phyloP scores from a whole-genome alignment of 345 rosid genomes.

The Salix viminalis region DNA sequence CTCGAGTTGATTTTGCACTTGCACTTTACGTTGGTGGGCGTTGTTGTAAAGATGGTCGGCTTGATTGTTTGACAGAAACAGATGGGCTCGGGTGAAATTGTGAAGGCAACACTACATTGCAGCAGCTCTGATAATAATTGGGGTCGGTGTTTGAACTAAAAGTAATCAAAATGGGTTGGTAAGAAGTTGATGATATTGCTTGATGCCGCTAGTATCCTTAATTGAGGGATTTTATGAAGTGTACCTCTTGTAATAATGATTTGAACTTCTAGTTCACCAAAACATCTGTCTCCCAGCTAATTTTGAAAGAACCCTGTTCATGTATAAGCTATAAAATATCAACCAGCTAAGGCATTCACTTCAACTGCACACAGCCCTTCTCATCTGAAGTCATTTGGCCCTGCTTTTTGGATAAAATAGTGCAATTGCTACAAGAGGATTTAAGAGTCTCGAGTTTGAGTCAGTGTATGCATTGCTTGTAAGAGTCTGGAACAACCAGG shows the following conservation, averaged over 20 bases:
- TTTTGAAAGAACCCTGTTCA: background rate
- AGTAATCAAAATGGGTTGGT: background rate
- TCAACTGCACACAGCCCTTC: background rate
- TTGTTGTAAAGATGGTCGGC: background rate
- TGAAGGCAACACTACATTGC: background rate
- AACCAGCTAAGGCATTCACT: background rate
- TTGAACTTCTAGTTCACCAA: background rate
- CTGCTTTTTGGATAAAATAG: slow-evolving; percentile 28
- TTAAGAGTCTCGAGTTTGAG: too few relatives aligned
- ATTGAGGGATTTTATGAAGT: background rate
- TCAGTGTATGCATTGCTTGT: too few relatives aligned
- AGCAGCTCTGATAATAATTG: background rate
- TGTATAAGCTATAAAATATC: background rate
- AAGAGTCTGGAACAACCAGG: too few relatives aligned
- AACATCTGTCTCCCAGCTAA: background rate
- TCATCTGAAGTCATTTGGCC: background rate
- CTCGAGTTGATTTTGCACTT: background rate
- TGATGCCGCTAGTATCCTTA: background rate
- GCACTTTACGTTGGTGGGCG: background rate
- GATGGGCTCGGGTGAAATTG: background rate
- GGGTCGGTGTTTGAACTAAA: background rate
- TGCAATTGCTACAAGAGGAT: slow-evolving; percentile 75
- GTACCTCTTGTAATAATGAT: background rate
- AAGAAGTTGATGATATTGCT: background rate
- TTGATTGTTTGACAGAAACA: background rate